phyloP scores from a whole-genome alignment of 202 grass and related monocot species.

The Zoysia matrella region DNA sequence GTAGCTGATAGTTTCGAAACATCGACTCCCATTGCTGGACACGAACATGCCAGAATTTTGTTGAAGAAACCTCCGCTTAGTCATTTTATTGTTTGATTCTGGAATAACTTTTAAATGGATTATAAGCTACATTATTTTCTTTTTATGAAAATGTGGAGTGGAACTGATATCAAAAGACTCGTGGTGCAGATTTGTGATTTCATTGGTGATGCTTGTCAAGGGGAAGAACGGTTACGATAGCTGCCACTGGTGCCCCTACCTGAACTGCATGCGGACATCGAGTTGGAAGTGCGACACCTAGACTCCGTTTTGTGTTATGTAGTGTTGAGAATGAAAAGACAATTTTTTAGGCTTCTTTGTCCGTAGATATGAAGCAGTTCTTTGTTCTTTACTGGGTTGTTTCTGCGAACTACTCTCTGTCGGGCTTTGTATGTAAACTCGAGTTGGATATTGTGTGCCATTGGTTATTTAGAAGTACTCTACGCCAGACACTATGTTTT shows the following conservation, averaged over 20 bases:
- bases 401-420: constrained; percentile 30
- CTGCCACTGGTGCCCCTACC: constrained; percentile 97
- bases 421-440: constrained; percentile 25
- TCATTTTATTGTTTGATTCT: background rate
- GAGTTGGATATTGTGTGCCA: background rate
- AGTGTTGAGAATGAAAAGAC: constrained; percentile 32
- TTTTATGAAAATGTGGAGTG: background rate
- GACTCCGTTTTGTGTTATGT: constrained; percentile 29
- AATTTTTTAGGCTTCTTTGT: constrained; percentile 52
- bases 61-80: background rate
- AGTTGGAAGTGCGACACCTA: constrained; percentile 82
- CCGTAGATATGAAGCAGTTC: constrained; percentile 63
- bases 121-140: background rate
- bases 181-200: constrained; percentile 60
- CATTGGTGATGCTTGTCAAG: constrained; percentile 88
- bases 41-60: background rate
- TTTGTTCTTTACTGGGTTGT: constrained; percentile 50
- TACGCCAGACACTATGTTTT: background rate
- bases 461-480: background rate
- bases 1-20: too few species aligned
- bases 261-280: constrained; percentile 92
- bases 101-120: background rate
- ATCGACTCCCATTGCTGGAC: too few species aligned
- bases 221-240: constrained; percentile 90
- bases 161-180: background rate